Evolutionary conservation across 345 rosid species (phyloP).

Genomic region (Rhizophora apiculata): DNA sequence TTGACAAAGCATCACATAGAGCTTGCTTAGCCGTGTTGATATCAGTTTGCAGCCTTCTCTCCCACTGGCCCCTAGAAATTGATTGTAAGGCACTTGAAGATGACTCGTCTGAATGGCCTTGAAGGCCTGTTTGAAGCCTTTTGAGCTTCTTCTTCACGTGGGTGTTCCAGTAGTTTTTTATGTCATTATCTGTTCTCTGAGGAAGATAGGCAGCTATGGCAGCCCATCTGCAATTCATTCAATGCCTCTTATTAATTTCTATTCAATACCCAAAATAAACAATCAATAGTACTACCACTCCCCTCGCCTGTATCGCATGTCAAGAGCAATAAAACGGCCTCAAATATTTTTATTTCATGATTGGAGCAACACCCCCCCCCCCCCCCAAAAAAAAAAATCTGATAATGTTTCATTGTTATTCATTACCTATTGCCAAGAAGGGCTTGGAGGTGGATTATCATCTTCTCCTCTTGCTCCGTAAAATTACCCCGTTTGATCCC

Average conservation of each 20-base stretch:
- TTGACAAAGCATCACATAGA: constrained; percentile 69
- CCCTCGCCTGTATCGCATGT: background rate
- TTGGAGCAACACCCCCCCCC: too few species aligned
- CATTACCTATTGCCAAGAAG: constrained; percentile 86
- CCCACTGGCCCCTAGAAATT: constrained; percentile 74
- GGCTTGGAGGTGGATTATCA: constrained; percentile 95
- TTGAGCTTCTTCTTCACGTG: constrained; percentile 83
- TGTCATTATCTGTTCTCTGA: constrained; percentile 89
- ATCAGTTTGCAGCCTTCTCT: constrained; percentile 84
- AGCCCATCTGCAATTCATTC: constrained; percentile 74
- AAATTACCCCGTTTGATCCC: constrained; percentile 92
- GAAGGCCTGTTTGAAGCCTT: constrained; percentile 45
- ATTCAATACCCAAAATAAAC: background rate
- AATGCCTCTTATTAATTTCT: constrained; percentile 9
- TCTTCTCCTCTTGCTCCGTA: constrained; percentile 84
- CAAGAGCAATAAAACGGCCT: background rate
- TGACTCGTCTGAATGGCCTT: constrained; percentile 32
- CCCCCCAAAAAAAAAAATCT: background rate
- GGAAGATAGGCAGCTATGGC: constrained; percentile 98
- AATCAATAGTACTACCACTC: background rate
- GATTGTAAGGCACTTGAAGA: constrained; percentile 30
- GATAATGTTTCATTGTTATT: background rate
- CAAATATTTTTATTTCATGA: too few species aligned
- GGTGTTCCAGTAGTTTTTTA: constrained; percentile 93
- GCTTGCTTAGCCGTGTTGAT: constrained; percentile 83